A percentile compares a stretch with the other conserved stretches of the same genome.
phyloP scores from a whole-genome alignment of 2,329 filamentous ascomycete species.

The Zelopaecilomyces penicillatus region DNA sequence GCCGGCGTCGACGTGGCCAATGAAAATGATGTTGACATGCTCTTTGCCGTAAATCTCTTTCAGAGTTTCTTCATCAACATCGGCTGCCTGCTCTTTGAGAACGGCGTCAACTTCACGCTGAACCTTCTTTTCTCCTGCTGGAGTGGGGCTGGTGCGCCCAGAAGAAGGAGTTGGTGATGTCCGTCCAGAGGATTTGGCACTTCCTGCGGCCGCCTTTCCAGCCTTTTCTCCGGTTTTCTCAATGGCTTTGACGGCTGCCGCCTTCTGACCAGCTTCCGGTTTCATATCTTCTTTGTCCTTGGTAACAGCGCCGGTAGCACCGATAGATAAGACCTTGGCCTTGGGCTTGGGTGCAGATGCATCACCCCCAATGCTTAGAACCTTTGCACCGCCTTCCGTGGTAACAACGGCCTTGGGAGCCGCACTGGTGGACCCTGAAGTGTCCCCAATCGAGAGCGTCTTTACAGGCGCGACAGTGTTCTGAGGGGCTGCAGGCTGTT shows the following conservation, averaged over 20 bases:
- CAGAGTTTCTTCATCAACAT: conserved; percentile 64
- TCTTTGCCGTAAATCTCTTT: conserved; percentile 96
- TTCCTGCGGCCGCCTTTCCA: conserved; percentile 30
- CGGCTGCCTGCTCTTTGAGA: conserved; percentile 69
- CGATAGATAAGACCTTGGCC: conserved; percentile 38
- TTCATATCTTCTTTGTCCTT: conserved; percentile 42
- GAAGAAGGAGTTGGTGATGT: conserved; percentile 76
- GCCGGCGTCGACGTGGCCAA: conserved; percentile 96
- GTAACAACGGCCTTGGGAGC: conserved; percentile 42
- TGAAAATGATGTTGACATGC: conserved; percentile 90
- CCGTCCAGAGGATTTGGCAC: conserved; percentile 51
- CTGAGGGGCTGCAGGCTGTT: conserved; percentile 15
- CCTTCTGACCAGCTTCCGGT: conserved; percentile 70
- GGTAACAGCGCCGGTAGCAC: conserved; percentile 20
- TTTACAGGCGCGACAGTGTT: conserved; percentile 33
- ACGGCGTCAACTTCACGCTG: conserved; percentile 72
- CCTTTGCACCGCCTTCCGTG: conserved; percentile 53
- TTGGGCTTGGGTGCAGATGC: conserved; percentile 47
- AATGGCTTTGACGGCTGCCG: conserved; percentile 79
- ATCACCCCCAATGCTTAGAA: conserved; percentile 58
- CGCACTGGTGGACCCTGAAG: conserved; percentile 35
- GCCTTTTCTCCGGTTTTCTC: conserved; percentile 74
- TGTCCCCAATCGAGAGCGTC: conserved; percentile 17
- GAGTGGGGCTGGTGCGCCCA: conserved; percentile 66
- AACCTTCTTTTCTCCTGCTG: conserved; percentile 43